phyloP scores from a whole-genome alignment of 2,329 filamentous ascomycete species.

The Laburnicola sp. region DNA sequence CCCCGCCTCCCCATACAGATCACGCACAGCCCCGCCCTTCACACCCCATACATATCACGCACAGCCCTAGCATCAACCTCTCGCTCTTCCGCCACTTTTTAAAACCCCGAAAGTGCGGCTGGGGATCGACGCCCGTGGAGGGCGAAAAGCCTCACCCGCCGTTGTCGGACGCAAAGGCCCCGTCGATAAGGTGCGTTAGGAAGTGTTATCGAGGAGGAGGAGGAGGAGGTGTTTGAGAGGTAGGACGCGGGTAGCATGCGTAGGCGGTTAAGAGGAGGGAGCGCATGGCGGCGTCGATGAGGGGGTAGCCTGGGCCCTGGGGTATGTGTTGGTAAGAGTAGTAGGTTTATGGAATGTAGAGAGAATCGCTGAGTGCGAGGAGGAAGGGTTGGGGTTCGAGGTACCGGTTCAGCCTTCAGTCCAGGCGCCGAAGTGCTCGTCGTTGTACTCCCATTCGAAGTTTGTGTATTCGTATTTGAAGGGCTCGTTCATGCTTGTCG shows the following conservation, averaged over 20 bases:
- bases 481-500: slow-evolving; percentile 69
- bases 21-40: slow-evolving; percentile 72
- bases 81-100: slow-evolving; percentile 84
- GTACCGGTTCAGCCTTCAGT: slow-evolving; percentile 47
- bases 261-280: slow-evolving; percentile 54
- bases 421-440: slow-evolving; percentile 66
- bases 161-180: slow-evolving; percentile 57
- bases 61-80: slow-evolving; percentile 79
- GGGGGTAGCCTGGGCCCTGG: too few relatives aligned
- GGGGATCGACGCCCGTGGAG: slow-evolving; percentile 75
- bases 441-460: slow-evolving; percentile 70
- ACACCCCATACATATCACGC: slow-evolving; percentile 85
- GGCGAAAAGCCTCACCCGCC: slow-evolving; percentile 69
- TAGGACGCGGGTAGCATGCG: slow-evolving; percentile 58
- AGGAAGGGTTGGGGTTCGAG: too few relatives aligned
- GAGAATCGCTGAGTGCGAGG: too few relatives aligned
- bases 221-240: slow-evolving; percentile 54
- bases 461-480: slow-evolving; percentile 85
- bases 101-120: slow-evolving; percentile 90
- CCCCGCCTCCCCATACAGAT: slow-evolving; percentile 67
- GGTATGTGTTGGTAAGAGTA: too few relatives aligned
- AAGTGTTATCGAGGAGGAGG: too few relatives aligned
- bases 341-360: too few relatives aligned
- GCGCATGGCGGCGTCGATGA: slow-evolving; percentile 58
- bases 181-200: slow-evolving; percentile 53